Base-by-base conservation (phyloP, 2,329 filamentous ascomycete genomes). In the Blastomyces emzantsi region DNA sequence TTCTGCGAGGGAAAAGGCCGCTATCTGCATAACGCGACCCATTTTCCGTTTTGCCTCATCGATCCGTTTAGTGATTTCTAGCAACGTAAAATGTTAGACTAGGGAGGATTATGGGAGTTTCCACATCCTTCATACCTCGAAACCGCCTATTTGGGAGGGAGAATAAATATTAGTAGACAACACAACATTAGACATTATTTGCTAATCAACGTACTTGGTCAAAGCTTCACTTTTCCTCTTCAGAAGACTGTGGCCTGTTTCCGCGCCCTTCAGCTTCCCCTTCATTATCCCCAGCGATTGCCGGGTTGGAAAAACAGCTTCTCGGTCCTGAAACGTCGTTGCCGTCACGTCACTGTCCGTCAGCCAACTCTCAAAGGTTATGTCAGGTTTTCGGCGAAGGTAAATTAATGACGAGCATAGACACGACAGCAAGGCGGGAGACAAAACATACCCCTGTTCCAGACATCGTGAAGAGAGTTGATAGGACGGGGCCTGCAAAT, bases 31-130 rank as follows among this genome's bases (percentile, higher is more conserved):
- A 47, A 99, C 94, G 43, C 93, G 86, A 64, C 94, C 94, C 93
- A 99, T 99, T 82, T 99, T 99, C 71, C 92, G 90, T 79, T 99
- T 99, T 52, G 94, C 94, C 77, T 99, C 94, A 80, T 99, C 93
- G 78, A 99, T 99, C 73, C 94, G 89, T 75, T 87, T 87, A 60
- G 94, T 97, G 73, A 99, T 99, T 73, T 99, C 94, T 90, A 75
- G 69, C 71, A 64, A 66, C 66, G 58, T 17, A 47, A 25, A 66
- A 65, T 64, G 64, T 66, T 61, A 64, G 65, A 64, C 33, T 15
- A 13, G 57, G 19, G 36, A 55, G 41, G 41, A 13, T 43, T 1
- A 58, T 33, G 39, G 4, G 47, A 8, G 36, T 17, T 59, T 43
- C 49, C 11, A 30, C 15, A 36, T 19, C 7, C 33, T 49, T 58